Conservation (phyloP, 768 basidiomycete genomes). For the Asterophora parasitica region DNA sequence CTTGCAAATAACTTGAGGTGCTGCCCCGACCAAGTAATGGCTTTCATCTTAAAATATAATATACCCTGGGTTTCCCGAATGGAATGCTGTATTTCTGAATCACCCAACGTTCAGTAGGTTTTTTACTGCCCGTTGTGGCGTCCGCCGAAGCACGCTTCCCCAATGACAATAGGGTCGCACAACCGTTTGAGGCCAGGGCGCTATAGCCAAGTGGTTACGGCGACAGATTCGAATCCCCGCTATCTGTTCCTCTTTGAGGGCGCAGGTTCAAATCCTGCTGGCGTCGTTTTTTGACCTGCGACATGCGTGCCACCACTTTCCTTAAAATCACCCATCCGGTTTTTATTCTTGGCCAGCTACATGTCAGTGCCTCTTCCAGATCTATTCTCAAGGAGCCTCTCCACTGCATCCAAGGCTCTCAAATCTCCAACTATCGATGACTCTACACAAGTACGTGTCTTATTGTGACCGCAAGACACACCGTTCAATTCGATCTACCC, state of each 20-base stretch:
- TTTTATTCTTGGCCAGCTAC: neutral
- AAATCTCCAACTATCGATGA: constrained; percentile 38
- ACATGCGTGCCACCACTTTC: neutral
- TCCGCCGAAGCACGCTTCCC: no score
- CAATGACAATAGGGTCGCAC: constrained; percentile 32
- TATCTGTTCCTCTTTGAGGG: constrained; percentile 23
- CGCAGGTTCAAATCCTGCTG: constrained; percentile 22
- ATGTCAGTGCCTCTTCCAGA: constrained; percentile 32
- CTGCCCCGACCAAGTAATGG: no score
- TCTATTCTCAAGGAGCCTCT: constrained; percentile 34
- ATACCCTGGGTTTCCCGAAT: no score
- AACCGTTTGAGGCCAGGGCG: constrained; percentile 53
- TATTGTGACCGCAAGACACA: neutral
- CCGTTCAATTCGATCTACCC: neutral
- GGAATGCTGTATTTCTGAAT: no score
- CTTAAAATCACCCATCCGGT: neutral
- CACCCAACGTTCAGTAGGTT: no score
- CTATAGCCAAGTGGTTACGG: constrained; percentile 78
- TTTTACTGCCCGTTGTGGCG: no score
- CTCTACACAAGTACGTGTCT: constrained; percentile 34
- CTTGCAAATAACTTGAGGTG: no score
- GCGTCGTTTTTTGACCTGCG: constrained; percentile 9
- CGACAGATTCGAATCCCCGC: constrained; percentile 55
- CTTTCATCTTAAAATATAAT: no score
- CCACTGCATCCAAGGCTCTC: constrained; percentile 33